These are phyloP conservation scores for Fusarium tuaranense DNA, from an alignment of 2,329 filamentous ascomycete species.

Conservation along the genomic window DNA sequence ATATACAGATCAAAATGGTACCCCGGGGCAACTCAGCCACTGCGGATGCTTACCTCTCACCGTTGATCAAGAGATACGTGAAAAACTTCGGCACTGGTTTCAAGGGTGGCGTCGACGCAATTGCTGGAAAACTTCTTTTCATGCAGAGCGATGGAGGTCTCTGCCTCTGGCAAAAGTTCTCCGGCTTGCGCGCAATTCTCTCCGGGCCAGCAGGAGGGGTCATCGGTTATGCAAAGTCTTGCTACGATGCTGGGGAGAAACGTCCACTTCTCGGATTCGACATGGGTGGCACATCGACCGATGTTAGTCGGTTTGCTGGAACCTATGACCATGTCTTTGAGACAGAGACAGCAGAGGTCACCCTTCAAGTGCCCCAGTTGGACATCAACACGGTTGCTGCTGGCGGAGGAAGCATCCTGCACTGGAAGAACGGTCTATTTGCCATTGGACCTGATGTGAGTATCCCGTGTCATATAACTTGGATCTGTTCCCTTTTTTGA, in stretches of 20 bases:
- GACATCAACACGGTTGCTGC: constrained; percentile 96
- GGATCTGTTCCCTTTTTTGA: too few species aligned
- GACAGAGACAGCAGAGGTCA: constrained; percentile 89
- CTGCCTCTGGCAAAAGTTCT: constrained; percentile 70
- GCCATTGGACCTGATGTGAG: constrained; percentile 85
- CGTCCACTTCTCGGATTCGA: background rate
- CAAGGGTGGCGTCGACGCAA: constrained; percentile 54
- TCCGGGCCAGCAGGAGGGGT: constrained; percentile 91
- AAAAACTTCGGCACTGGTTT: constrained; percentile 88
- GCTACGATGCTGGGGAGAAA: constrained; percentile 42
- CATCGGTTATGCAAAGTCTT: constrained; percentile 90
- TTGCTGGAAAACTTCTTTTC: background rate
- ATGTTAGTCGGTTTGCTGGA: background rate
- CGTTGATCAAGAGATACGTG: constrained; percentile 52
- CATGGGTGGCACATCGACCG: background rate
- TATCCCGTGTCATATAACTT: too few species aligned
- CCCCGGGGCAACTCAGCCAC: constrained; percentile 54
- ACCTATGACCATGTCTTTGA: constrained; percentile 56
- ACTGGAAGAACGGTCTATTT: constrained; percentile 89
- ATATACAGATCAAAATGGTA: constrained; percentile 46
- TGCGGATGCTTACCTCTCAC: constrained; percentile 55
- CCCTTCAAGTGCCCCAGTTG: constrained; percentile 88
- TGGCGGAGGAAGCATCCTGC: constrained; percentile 83
- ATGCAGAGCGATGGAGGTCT: background rate
- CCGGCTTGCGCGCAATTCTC: constrained; percentile 83